Evolutionary conservation across 1,284 basidiomycete genomes (phyloP), one percentile per base, ranked within the genome.

Genomic region (Dichomitus squalens): DNA sequence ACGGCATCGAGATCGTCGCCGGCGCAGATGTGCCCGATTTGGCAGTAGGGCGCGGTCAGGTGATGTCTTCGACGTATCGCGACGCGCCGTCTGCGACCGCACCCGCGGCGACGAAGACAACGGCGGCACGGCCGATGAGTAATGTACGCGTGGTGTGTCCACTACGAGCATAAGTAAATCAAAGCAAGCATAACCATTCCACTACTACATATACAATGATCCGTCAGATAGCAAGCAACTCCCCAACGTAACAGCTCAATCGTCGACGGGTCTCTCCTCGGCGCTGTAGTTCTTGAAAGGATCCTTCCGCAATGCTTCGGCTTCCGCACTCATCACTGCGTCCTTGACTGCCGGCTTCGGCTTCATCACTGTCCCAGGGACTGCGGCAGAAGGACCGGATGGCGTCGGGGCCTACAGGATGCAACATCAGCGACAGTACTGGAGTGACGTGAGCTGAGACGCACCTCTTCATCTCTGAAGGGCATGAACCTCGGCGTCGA

Each of bases 241-340:
- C 16, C 14, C 11, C 34, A 41, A 49, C 5, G 41, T 16, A 18
- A 23, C 21, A 2, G 6, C 20, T 61, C 52, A 67, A 21, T 64
- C 61, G 1, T 64, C 66, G 11, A 41, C 18, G 4, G 65, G 66
- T 34, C 53, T 70, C 52, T 71, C 70, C 14, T 67, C 69, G 8
- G 58, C 66, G 18, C 53, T 56, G 55, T 92, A 89, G 66, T 92
- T 92, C 77, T 90, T 92, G 70, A 92, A 73, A 2, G 90, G 90
- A 69, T 91, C 87, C 66, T 83, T 88, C 57, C 88, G 77, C 58
- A 92, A 70, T 2, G 88, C 89, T 68, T 92, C 89, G 14, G 87
- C 86, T 70, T 91, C 88, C 0, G 78, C 70, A 29, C 70, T 67
- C 40, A 75, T 72, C 7, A 75, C 76, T 49, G 73, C 78, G 23